Percentiles rank a stretch among this genome's conserved stretches.
Evolutionary conservation across 345 rosid genomes (phyloP).

Genomic region (Abelmoschus esculentus): DNA sequence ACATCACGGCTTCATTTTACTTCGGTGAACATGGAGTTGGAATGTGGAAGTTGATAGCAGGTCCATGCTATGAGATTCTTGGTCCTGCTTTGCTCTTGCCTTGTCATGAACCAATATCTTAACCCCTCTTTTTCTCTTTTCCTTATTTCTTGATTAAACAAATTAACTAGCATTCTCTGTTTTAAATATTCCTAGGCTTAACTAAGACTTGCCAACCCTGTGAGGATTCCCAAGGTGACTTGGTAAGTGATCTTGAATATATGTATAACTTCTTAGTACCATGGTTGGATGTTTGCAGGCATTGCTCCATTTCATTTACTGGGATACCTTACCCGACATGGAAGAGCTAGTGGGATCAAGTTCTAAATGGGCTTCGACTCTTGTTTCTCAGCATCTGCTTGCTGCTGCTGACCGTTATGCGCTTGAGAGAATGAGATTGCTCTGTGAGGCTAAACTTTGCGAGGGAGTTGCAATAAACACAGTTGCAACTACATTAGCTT

Average conservation of each 20-base stretch:
- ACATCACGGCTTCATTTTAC: constrained; percentile 6
- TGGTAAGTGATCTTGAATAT: neutral
- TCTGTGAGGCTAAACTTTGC: constrained; percentile 63
- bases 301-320: constrained; percentile 73
- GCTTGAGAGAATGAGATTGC: constrained; percentile 59
- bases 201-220: neutral
- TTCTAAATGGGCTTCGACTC: constrained; percentile 54
- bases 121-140: neutral
- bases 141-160: neutral
- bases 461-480: constrained; percentile 64
- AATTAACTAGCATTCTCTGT: neutral
- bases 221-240: neutral
- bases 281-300: constrained; percentile 37
- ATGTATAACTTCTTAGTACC: constrained; percentile 5
- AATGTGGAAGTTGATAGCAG: constrained; percentile 2
- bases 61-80: neutral
- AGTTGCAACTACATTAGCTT: constrained; percentile 68
- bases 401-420: constrained; percentile 82
- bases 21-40: constrained; percentile 8
- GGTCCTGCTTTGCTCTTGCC: neutral
- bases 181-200: neutral
- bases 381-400: constrained; percentile 73
- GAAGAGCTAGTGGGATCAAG: constrained; percentile 53
- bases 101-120: neutral
- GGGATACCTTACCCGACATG: constrained; percentile 69